Evolutionary conservation across 345 rosid species (phyloP), one percentile per base, ranked within the genome.

Genomic region (Corymbia maculata): DNA sequence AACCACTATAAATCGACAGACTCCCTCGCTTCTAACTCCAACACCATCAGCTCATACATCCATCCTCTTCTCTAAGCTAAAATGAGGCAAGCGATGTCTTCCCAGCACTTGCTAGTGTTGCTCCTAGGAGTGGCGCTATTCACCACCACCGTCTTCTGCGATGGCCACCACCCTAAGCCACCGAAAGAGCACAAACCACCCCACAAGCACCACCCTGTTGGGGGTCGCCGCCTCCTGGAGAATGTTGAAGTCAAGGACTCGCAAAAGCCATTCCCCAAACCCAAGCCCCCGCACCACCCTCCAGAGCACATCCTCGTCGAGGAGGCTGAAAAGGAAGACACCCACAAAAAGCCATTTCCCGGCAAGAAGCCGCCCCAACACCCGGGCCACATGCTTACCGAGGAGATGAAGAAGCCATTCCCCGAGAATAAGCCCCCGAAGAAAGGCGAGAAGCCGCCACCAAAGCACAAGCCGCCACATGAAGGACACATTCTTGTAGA

Each of bases 301-400:
- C 79, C 45, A 15, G 79, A 32, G 79, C 79, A 68, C 79, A 68
- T 32, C 45, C 79, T 68, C 50, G 36, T 32, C 22, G 45, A 68
- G 45, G 79, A 68, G 79, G 79, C 79, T 1, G 6, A 16, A 32
- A 68, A 68, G 79, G 79, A 68, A 6, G 79, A 15, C 45, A 30
- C 79, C 79, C 79, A 68, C 45, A 68, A 68, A 42, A 68, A 68
- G 79, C 79, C 79, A 16, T 68, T 68, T 44, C 79, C 79, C 9
- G 79, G 79, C 11, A 16, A 68, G 79, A 85, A 91, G 47, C 93
- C 91, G 4, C 90, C 89, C 2, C 87, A 86, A 19, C 79, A 68
- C 45, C 79, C 45, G 0, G 88, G 88, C 52, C 52, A 87, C 24
- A 70, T 32, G 45, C 47, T 70, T 13, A 87, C 86, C 4, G 87